A percentile compares a stretch with the other conserved stretches of the same genome.
phyloP scores from a whole-genome alignment of 106 monocot species.

The Alisma plantagoaquatica region DNA sequence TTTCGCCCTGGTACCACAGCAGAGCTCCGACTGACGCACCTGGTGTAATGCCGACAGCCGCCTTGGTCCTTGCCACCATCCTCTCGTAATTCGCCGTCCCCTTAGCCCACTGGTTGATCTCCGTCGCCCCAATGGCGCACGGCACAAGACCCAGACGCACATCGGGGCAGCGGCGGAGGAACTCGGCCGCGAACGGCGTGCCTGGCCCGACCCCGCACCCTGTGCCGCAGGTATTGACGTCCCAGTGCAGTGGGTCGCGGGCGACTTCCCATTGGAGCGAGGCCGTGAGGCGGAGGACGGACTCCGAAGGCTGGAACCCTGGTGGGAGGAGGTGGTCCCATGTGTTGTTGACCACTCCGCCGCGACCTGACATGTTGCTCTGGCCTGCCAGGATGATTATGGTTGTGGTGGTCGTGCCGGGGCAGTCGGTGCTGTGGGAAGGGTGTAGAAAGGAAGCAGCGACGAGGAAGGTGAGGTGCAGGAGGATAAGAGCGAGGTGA shows the following conservation, averaged over 20 bases:
- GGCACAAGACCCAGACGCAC: constrained; percentile 17
- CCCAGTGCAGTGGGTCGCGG: constrained; percentile 22
- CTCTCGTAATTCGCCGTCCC: constrained; percentile 10
- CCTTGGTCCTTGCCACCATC: constrained; percentile 6
- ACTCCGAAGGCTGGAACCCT: constrained; percentile 4
- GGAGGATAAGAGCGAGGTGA: too few relatives aligned
- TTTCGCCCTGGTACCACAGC: constrained; percentile 68
- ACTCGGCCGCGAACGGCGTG: constrained; percentile 21
- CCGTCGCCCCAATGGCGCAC: constrained; percentile 22
- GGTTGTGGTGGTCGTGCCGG: too few relatives aligned
- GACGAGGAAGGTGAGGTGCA: too few relatives aligned
- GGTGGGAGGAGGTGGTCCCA: constrained; percentile 22
- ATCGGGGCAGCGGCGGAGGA: background rate
- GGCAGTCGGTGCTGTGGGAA: too few relatives aligned
- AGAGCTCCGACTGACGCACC: constrained; percentile 9
- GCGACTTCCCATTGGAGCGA: constrained; percentile 10
- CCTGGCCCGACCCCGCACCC: constrained; percentile 32
- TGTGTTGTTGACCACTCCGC: constrained; percentile 7
- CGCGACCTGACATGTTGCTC: constrained; percentile 31
- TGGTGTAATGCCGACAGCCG: constrained; percentile 5
- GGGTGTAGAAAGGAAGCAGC: too few relatives aligned
- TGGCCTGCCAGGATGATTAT: constrained; percentile 29
- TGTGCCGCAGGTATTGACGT: constrained; percentile 14
- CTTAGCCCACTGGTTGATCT: constrained; percentile 14
- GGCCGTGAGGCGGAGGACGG: constrained; percentile 15